Percentiles rank a stretch among this genome's conserved stretches.
Conservation (phyloP, 2,329 filamentous ascomycete genomes). For the Fusarium bactridioides region DNA sequence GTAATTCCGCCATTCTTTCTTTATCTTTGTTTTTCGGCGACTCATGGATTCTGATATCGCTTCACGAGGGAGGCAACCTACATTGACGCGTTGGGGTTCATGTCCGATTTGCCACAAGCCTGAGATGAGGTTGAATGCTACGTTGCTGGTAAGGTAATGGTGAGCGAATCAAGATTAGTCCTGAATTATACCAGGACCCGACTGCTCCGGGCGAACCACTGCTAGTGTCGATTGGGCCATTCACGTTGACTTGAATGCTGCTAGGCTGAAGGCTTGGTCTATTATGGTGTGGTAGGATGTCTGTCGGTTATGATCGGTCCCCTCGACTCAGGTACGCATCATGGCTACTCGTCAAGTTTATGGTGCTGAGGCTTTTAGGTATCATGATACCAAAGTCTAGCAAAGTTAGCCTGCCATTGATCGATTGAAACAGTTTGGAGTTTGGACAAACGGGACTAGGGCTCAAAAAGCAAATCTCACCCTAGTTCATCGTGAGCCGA, state of each 20-base stretch:
- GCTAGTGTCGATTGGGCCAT: constrained; percentile 18
- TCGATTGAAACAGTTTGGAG: not conserved
- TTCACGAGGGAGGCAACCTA: constrained; percentile 20
- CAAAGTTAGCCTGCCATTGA: not conserved
- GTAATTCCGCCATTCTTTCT: not conserved
- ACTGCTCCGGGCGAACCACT: constrained; percentile 26
- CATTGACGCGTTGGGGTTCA: constrained; percentile 27
- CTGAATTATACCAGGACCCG: constrained; percentile 6
- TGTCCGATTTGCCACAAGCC: constrained; percentile 36
- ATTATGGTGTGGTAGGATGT: not conserved
- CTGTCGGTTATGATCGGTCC: constrained; percentile 28
- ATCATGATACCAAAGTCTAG: not conserved
- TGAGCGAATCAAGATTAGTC: constrained; percentile 26
- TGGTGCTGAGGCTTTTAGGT: not conserved
- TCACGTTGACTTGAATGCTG: not conserved
- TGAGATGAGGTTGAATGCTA: constrained; percentile 34
- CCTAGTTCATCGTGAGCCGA: constrained; percentile 12
- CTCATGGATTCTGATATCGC: constrained; percentile 1
- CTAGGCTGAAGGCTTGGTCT: not conserved
- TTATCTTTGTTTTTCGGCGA: not conserved
- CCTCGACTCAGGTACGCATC: constrained; percentile 11
- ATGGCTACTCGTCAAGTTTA: constrained; percentile 1
- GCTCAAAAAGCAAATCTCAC: constrained; percentile 23
- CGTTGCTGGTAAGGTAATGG: constrained; percentile 31
- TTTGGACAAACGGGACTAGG: constrained; percentile 5